A percentile compares a stretch with the other conserved stretches of the same genome.
These are phyloP conservation scores for Aureobasidium uvarum DNA, from an alignment of 2,329 filamentous ascomycete genomes.

Conservation along the genomic window DNA sequence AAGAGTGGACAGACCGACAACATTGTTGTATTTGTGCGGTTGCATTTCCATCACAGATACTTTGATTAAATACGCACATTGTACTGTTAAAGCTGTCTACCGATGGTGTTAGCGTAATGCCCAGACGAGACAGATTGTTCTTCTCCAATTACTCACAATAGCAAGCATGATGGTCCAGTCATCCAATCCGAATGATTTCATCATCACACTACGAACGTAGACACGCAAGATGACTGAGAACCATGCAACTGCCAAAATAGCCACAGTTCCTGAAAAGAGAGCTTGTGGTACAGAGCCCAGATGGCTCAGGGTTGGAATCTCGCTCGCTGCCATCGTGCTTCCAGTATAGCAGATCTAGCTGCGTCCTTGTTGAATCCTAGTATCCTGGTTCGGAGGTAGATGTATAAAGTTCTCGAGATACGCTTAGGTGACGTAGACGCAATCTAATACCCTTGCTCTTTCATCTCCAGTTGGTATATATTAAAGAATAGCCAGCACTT, in stretches of 20 bases:
- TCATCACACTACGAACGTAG: slow-evolving; percentile 26
- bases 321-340: slow-evolving; percentile 3
- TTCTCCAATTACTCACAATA: not conserved
- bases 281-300: slow-evolving; percentile 6
- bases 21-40: slow-evolving; percentile 17
- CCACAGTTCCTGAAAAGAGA: slow-evolving; percentile 5
- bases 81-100: slow-evolving; percentile 6
- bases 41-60: not conserved
- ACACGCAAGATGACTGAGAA: slow-evolving; percentile 22
- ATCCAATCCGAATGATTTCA: slow-evolving; percentile 20
- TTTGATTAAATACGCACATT: slow-evolving; percentile 20
- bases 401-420: not conserved
- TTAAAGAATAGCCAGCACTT: not conserved
- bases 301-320: not conserved
- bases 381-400: too few relatives aligned
- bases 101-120: not conserved
- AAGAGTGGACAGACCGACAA: not conserved
- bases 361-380: not conserved
- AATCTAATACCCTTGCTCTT: not conserved
- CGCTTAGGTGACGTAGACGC: not conserved
- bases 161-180: slow-evolving; percentile 21
- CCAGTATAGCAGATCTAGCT: not conserved
- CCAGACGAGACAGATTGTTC: too few relatives aligned
- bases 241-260: slow-evolving; percentile 24
- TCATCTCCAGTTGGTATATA: not conserved